Evolutionary conservation across 352 stramenopile species (phyloP).

Genomic region (Phytophthora sansomeana): DNA sequence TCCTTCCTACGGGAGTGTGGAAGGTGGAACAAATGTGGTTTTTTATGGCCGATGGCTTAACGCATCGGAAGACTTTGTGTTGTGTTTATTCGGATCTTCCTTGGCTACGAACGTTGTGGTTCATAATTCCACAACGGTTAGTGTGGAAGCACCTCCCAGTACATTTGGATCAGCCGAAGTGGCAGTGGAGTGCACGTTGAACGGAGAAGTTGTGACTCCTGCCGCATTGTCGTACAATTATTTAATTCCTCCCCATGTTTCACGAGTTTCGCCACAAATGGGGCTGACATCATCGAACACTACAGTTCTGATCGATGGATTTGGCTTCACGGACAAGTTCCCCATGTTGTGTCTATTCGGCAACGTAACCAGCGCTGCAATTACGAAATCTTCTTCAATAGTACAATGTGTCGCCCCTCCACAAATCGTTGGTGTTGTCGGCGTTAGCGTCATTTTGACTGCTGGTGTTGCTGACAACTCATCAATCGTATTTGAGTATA

Average conservation of each 20-base stretch:
- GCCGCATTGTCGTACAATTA: slow-evolving; percentile 39
- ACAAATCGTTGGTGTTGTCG: slow-evolving; percentile 11
- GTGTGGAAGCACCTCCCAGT: slow-evolving; percentile 27
- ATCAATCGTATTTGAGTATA: slow-evolving; percentile 40
- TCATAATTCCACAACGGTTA: slow-evolving; percentile 30
- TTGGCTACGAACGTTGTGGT: slow-evolving; percentile 2
- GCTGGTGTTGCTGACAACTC: not conserved
- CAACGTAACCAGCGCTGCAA: slow-evolving; percentile 11
- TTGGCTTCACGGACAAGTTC: slow-evolving; percentile 37
- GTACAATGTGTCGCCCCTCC: slow-evolving; percentile 39
- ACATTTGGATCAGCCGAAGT: slow-evolving; percentile 2
- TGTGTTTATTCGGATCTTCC: slow-evolving; percentile 42
- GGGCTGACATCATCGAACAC: slow-evolving; percentile 29
- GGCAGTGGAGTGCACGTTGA: slow-evolving; percentile 35
- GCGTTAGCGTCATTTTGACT: slow-evolving; percentile 25
- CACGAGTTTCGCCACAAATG: slow-evolving; percentile 31
- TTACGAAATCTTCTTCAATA: slow-evolving; percentile 30
- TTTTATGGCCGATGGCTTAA: slow-evolving; percentile 39
- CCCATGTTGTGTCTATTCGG: slow-evolving; percentile 47
- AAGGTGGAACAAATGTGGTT: slow-evolving; percentile 31
- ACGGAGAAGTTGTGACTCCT: slow-evolving; percentile 31
- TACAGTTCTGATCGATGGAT: slow-evolving; percentile 37
- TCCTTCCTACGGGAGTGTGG: slow-evolving; percentile 39
- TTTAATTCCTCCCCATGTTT: slow-evolving; percentile 18
- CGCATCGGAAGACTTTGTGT: slow-evolving; percentile 23